phyloP scores from a whole-genome alignment of 768 basidiomycete genomes.

The Suillus alpinus region DNA sequence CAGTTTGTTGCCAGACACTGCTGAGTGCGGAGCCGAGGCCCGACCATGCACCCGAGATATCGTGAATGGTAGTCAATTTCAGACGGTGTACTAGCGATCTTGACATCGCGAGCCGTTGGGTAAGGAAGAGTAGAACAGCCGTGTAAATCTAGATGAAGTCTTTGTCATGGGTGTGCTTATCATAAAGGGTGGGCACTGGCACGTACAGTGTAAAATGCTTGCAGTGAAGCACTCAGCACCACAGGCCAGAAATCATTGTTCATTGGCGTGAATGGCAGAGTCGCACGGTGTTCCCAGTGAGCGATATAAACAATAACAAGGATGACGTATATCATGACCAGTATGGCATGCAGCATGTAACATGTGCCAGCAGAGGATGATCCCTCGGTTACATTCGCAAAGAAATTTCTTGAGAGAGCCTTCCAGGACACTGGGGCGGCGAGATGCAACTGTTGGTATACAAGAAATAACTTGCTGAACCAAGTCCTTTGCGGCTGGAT shows the following conservation, averaged over 20 bases:
- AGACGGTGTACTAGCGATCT: constrained; percentile 5
- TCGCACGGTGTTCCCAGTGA: constrained; percentile 3
- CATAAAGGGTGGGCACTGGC: no score
- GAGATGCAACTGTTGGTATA: no score
- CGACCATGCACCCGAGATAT: constrained; percentile 17
- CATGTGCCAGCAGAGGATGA: not conserved
- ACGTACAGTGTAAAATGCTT: constrained; percentile 5
- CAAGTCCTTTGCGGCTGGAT: no score
- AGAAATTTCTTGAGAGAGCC: no score
- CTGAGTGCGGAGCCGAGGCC: constrained; percentile 22
- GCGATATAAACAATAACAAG: not conserved
- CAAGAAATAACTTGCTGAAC: no score
- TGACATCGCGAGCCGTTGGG: constrained; percentile 14
- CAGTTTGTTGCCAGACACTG: constrained; percentile 18
- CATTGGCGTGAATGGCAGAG: no score
- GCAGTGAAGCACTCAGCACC: constrained; percentile 1
- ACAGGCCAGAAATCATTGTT: not conserved
- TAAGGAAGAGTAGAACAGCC: constrained; percentile 12
- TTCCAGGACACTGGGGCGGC: no score
- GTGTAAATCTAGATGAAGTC: constrained; percentile 12
- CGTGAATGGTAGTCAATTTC: constrained; percentile 20
- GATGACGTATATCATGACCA: constrained; percentile 8
- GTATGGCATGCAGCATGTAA: constrained; percentile 1
- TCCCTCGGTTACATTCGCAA: no score
- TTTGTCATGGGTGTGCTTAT: no score